These are phyloP conservation scores for Prunus mongolica DNA, from an alignment of 306 rosid genomes.

Conservation along the genomic window DNA sequence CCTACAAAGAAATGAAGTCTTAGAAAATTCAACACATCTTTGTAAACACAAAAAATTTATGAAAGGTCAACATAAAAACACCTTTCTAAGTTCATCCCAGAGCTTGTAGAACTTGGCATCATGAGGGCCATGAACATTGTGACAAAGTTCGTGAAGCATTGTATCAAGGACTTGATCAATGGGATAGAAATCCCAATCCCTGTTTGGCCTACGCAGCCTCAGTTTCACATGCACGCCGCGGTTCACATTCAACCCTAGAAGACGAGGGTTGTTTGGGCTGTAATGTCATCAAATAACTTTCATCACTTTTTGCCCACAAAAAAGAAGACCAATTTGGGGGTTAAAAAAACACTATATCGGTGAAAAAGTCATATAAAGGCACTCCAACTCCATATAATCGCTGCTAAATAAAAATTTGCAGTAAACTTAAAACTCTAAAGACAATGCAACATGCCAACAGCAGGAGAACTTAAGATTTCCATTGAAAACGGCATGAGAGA, in stretches of 20 bases:
- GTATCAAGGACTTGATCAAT: slow-evolving; percentile 79
- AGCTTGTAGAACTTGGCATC: slow-evolving; percentile 85
- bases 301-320: slow-evolving; percentile 10
- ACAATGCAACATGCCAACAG: background rate
- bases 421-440: background rate
- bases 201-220: slow-evolving; percentile 73
- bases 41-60: background rate
- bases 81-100: slow-evolving; percentile 96
- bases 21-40: background rate
- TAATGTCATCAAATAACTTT: slow-evolving; percentile 22
- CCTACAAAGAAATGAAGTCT: slow-evolving; percentile 37
- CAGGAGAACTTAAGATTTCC: background rate
- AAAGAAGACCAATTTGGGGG: background rate
- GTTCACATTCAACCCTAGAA: slow-evolving; percentile 80
- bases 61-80: slow-evolving; percentile 16
- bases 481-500: background rate
- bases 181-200: slow-evolving; percentile 64
- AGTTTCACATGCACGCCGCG: slow-evolving; percentile 73
- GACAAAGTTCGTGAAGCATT: slow-evolving; percentile 98
- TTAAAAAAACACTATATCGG: background rate
- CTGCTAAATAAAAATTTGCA: background rate
- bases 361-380: background rate
- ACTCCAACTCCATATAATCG: background rate
- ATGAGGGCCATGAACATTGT: slow-evolving; percentile 76
- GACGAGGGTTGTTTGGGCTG: slow-evolving; percentile 65